Evolutionary conservation across 2,329 filamentous ascomycete genomes (phyloP).

Genomic region (Epichloe brachyelytri): DNA sequence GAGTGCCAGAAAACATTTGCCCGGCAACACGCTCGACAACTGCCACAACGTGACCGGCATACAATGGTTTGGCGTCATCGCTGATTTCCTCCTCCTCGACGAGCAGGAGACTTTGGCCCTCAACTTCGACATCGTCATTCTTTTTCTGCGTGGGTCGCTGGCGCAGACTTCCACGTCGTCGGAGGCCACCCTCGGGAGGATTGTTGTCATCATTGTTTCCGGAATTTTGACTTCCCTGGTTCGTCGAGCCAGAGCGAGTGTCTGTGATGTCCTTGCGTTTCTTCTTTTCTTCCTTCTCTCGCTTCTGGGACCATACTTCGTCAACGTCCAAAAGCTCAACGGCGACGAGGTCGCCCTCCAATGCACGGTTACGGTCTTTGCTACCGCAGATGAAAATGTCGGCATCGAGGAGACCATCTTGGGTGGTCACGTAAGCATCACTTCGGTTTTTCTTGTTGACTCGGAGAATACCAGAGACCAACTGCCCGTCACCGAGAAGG

Average conservation of each 20-base stretch:
- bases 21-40: conserved; percentile 94
- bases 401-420: conserved; percentile 76
- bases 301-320: conserved; percentile 97
- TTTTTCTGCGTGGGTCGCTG: conserved; percentile 99
- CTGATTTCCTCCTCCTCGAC: conserved; percentile 99
- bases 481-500: conserved; percentile 77
- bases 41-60: conserved; percentile 92
- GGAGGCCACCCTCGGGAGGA: conserved; percentile 68
- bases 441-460: conserved; percentile 99
- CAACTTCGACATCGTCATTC: conserved; percentile 98
- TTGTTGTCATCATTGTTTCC: conserved; percentile 49
- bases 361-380: conserved; percentile 93
- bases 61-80: conserved; percentile 93
- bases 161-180: conserved; percentile 84
- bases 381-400: conserved; percentile 99
- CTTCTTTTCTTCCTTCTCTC: conserved; percentile 99
- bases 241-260: conserved; percentile 64
- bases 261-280: conserved; percentile 98
- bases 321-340: conserved; percentile 95
- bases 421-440: conserved; percentile 92
- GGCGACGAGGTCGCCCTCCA: conserved; percentile 91
- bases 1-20: conserved; percentile 97
- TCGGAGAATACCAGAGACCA: conserved; percentile 89
- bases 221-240: conserved; percentile 53
- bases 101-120: conserved; percentile 89